Evolutionary conservation across 2,329 filamentous ascomycete species (phyloP).

Genomic region (Fusarium euwallaceae): DNA sequence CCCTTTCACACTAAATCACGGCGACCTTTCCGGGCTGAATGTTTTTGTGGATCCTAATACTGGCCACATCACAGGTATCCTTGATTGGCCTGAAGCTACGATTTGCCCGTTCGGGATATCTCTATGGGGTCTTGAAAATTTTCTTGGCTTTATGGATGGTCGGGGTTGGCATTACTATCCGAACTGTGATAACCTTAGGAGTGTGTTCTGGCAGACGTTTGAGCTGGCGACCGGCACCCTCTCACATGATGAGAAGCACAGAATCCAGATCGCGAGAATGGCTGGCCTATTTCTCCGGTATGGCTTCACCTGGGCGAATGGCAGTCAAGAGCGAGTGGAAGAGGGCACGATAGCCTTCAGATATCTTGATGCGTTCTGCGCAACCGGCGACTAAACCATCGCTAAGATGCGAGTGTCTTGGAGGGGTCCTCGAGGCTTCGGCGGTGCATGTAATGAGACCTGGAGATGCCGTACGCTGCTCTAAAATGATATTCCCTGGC

Average conservation of each 20-base stretch:
- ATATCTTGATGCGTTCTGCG: constrained; percentile 15
- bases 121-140: constrained; percentile 47
- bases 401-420: no score
- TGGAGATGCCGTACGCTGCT: no score
- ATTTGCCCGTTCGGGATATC: constrained; percentile 49
- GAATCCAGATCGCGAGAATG: constrained; percentile 3
- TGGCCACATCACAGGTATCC: constrained; percentile 47
- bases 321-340: background rate
- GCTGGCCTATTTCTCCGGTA: constrained; percentile 3
- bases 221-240: background rate
- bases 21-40: constrained; percentile 48
- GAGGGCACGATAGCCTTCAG: background rate
- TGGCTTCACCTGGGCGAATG: background rate
- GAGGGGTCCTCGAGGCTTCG: no score
- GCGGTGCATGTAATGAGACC: no score
- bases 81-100: constrained; percentile 49
- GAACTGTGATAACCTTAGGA: background rate
- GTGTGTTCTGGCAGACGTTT: constrained; percentile 27
- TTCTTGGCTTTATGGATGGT: constrained; percentile 34
- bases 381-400: no score
- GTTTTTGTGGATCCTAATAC: constrained; percentile 44
- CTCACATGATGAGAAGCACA: background rate
- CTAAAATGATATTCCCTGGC: no score
- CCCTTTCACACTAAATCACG: constrained; percentile 38
- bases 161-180: constrained; percentile 35